These are phyloP conservation scores for Ophiostoma sp. DNA, from an alignment of 2,329 filamentous ascomycete species.

Conservation along the genomic window DNA sequence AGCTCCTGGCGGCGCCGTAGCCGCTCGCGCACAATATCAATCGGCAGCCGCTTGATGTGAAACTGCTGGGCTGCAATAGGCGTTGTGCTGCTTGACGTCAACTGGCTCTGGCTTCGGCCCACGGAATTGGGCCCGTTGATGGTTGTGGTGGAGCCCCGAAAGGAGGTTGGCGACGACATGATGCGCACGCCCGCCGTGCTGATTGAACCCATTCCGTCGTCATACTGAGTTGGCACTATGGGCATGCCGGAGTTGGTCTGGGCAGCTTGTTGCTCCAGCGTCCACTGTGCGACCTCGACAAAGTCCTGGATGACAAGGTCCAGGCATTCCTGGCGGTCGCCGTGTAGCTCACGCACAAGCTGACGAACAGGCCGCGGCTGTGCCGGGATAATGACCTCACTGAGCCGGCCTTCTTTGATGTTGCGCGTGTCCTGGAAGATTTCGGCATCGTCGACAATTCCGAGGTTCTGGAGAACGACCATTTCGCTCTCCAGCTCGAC, in stretches of 20 bases:
- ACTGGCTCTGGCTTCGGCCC: not conserved
- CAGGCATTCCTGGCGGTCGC: constrained; percentile 20
- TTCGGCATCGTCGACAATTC: constrained; percentile 14
- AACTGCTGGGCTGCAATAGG: not conserved
- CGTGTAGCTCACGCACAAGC: constrained; percentile 23
- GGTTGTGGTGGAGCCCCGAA: not conserved
- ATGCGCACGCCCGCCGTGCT: not conserved
- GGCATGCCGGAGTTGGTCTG: not conserved
- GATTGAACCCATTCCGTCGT: not conserved
- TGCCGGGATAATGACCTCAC: constrained; percentile 18
- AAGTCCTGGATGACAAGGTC: constrained; percentile 25
- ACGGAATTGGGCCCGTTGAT: not conserved
- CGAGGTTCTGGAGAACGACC: constrained; percentile 19
- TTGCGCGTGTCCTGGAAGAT: constrained; percentile 19
- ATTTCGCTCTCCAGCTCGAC: constrained; percentile 24
- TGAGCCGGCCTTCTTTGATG: constrained; percentile 23
- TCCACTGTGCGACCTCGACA: constrained; percentile 25
- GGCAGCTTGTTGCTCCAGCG: constrained; percentile 18
- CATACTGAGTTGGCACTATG: not conserved
- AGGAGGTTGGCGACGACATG: not conserved
- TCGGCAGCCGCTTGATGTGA: not conserved
- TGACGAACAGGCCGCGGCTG: constrained; percentile 25
- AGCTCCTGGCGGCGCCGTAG: constrained; percentile 25
- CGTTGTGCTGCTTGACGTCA: not conserved
- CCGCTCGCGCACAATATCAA: constrained; percentile 22